Percentiles rank a stretch among this genome's conserved stretches.
phyloP scores from a whole-genome alignment of 148 eudicot species.

The Vaccinium myrtillus region DNA sequence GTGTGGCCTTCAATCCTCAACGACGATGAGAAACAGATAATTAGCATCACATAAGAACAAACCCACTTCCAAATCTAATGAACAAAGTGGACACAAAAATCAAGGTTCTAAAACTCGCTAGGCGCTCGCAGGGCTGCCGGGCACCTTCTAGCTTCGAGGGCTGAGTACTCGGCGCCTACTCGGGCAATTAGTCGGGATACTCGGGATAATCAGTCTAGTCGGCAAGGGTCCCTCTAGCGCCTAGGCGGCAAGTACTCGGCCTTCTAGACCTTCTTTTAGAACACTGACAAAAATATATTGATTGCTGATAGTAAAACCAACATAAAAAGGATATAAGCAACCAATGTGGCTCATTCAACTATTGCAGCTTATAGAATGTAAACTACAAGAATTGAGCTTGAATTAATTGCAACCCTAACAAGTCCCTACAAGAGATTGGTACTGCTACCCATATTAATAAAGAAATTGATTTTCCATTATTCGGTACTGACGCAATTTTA shows the following conservation, averaged over 20 bases:
- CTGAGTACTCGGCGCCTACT: too few species aligned
- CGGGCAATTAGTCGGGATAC: too few species aligned
- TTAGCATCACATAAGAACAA: background rate
- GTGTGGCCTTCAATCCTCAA: constrained; percentile 76
- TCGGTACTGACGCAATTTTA: too few species aligned
- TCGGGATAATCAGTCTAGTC: too few species aligned
- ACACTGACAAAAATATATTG: background rate
- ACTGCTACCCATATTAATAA: background rate
- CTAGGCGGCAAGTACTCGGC: too few species aligned
- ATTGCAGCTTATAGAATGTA: background rate
- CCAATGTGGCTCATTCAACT: background rate
- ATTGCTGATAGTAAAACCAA: background rate
- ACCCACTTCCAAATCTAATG: background rate
- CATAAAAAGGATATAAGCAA: background rate
- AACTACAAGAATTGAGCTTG: background rate
- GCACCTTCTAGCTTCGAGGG: too few species aligned
- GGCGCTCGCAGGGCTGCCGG: too few species aligned
- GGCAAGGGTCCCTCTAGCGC: too few species aligned
- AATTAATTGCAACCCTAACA: background rate
- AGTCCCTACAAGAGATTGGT: background rate
- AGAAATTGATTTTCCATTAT: background rate
- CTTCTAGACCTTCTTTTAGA: too few species aligned
- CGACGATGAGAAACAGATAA: background rate
- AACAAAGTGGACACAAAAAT: background rate
- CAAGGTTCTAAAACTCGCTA: too few species aligned